Conservation (phyloP, 1,139 yeast species). For the Yamadazyma taylorii region DNA sequence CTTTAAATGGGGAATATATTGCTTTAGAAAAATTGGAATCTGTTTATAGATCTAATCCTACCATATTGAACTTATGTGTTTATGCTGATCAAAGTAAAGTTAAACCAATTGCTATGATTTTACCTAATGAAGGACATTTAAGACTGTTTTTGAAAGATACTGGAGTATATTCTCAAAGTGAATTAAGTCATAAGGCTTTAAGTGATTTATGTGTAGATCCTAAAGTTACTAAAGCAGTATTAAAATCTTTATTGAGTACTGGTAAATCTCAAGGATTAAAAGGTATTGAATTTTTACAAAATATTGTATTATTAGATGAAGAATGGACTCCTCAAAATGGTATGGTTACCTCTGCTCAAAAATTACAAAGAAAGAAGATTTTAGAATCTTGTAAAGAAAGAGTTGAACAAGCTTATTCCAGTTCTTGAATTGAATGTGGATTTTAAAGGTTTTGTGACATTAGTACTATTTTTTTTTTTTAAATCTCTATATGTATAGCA, state of each 20-base stretch:
- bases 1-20: conserved; percentile 95
- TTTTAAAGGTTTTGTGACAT: too few relatives aligned
- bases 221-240: conserved; percentile 56
- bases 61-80: conserved; percentile 81
- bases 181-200: conserved; percentile 53
- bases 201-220: conserved; percentile 50
- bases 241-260: conserved; percentile 62
- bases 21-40: conserved; percentile 93
- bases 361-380: conserved; percentile 92
- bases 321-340: conserved; percentile 99
- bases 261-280: conserved; percentile 79
- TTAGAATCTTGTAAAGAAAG: conserved; percentile 58
- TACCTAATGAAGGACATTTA: conserved; percentile 73
- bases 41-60: conserved; percentile 77
- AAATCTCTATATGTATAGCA: conserved; percentile 7
- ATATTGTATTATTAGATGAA: conserved; percentile 74
- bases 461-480: too few relatives aligned
- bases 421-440: conserved; percentile 2
- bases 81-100: conserved; percentile 86
- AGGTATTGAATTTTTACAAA: conserved; percentile 84
- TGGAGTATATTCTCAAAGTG: conserved; percentile 45
- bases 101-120: conserved; percentile 89
- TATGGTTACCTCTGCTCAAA: conserved; percentile 91
- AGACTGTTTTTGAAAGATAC: conserved; percentile 56
- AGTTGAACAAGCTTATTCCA: conserved; percentile 55